A percentile compares a stretch with the other conserved stretches of the same genome.
Evolutionary conservation across 208 protist genomes (phyloP).

Genomic region (Leishmania amazonensis): DNA sequence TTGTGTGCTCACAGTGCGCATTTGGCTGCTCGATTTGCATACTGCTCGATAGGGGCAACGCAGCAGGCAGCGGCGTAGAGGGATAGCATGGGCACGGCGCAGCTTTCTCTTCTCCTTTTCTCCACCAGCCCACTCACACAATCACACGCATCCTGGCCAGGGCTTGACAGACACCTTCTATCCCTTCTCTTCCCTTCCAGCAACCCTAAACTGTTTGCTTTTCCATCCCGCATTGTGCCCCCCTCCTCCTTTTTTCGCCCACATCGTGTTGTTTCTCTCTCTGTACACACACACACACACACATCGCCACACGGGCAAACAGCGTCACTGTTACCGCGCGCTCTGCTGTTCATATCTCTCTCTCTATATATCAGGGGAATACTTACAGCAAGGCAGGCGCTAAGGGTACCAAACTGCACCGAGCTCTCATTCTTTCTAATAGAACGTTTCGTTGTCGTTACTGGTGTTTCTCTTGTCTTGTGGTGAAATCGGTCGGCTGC

Average conservation of each 20-base stretch:
- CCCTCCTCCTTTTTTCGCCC: background rate
- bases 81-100: background rate
- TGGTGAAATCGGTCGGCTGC: background rate
- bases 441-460: background rate
- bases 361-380: background rate
- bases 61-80: background rate
- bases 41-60: background rate
- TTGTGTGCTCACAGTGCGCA: background rate
- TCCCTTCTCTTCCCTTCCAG: background rate
- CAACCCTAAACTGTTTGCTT: background rate
- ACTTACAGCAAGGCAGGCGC: background rate
- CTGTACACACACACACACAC: background rate
- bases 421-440: background rate
- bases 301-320: background rate
- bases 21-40: background rate
- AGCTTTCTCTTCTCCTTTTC: background rate
- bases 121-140: background rate
- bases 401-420: background rate
- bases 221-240: conserved; percentile 1
- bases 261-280: conserved; percentile 2
- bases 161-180: background rate
- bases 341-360: background rate
- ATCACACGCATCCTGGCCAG: background rate
- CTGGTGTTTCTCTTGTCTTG: background rate
- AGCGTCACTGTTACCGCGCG: background rate